Evolutionary conservation across 2,329 filamentous ascomycete genomes (phyloP).

Genomic region (Chaetomiaceae sp.): DNA sequence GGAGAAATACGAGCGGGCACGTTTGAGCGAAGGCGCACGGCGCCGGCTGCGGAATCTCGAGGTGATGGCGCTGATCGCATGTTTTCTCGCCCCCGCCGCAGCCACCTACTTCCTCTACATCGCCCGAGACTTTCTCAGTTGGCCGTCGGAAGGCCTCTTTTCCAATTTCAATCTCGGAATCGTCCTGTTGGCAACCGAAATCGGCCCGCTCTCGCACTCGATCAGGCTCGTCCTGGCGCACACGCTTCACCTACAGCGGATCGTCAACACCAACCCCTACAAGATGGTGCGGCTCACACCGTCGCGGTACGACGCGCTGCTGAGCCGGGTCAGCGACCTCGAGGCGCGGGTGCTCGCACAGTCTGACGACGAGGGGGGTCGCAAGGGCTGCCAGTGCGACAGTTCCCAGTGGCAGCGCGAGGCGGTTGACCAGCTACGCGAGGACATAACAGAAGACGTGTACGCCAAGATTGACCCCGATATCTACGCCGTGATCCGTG

Average conservation of each 20-base stretch:
- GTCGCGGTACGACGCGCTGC: constrained; percentile 52
- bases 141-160: constrained; percentile 79
- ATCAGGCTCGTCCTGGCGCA: constrained; percentile 74
- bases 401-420: constrained; percentile 16
- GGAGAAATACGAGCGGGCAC: not conserved
- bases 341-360: constrained; percentile 51
- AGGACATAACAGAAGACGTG: constrained; percentile 50
- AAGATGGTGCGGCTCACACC: constrained; percentile 33
- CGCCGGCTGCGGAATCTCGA: constrained; percentile 72
- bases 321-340: constrained; percentile 63
- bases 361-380: not conserved
- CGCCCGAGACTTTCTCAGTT: constrained; percentile 74
- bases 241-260: constrained; percentile 74
- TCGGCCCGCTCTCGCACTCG: constrained; percentile 76
- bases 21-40: constrained; percentile 35
- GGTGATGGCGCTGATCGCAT: constrained; percentile 67
- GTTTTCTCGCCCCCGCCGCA: constrained; percentile 71
- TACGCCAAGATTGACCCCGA: too few species aligned
- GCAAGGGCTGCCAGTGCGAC: not conserved
- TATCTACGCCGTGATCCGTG: constrained; percentile 70
- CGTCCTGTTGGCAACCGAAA: constrained; percentile 81
- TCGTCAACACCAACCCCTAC: constrained; percentile 56
- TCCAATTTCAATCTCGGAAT: constrained; percentile 92
- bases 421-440: constrained; percentile 55
- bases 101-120: constrained; percentile 82